Conservation (phyloP, 1,139 yeast species). For the Geotrichum citri-aurantii region DNA sequence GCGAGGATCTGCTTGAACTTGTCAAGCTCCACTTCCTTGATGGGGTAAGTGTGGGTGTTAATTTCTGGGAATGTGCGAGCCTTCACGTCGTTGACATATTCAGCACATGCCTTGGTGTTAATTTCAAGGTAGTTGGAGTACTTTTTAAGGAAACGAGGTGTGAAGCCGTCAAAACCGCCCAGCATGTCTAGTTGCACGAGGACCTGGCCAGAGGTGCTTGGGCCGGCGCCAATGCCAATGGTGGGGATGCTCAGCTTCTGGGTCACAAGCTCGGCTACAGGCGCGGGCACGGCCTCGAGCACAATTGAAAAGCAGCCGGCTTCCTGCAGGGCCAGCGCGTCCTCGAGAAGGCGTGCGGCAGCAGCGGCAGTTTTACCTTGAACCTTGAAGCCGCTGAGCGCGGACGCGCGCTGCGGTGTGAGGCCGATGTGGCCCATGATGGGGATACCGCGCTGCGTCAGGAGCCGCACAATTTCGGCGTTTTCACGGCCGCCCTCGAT, state of each 20-base stretch:
- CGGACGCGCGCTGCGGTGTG: slow-evolving; percentile 79
- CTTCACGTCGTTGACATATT: slow-evolving; percentile 58
- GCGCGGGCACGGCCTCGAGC: slow-evolving; percentile 80
- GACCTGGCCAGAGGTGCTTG: slow-evolving; percentile 79
- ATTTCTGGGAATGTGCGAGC: slow-evolving; percentile 50
- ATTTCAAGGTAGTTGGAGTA: slow-evolving; percentile 50
- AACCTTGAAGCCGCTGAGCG: slow-evolving; percentile 80
- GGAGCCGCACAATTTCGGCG: slow-evolving; percentile 43
- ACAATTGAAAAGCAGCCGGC: slow-evolving; percentile 77
- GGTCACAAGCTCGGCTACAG: slow-evolving; percentile 64
- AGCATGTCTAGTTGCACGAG: slow-evolving; percentile 79
- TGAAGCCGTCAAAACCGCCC: slow-evolving; percentile 54
- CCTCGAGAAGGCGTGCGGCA: slow-evolving; percentile 57
- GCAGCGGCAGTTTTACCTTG: slow-evolving; percentile 61
- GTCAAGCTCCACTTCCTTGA: slow-evolving; percentile 58
- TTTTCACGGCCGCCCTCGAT: slow-evolving; percentile 77
- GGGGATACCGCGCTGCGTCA: slow-evolving; percentile 71
- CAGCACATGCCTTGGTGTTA: slow-evolving; percentile 49
- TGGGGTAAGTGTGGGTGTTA: slow-evolving; percentile 62
- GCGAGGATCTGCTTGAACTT: slow-evolving; percentile 39
- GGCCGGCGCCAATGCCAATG: slow-evolving; percentile 95
- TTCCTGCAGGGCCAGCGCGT: slow-evolving; percentile 63
- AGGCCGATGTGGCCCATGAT: slow-evolving; percentile 90
- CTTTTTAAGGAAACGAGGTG: slow-evolving; percentile 73
- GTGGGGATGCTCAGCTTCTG: slow-evolving; percentile 61